Evolutionary conservation across 805 yeast genomes (phyloP), one percentile per base, ranked within the genome.

Genomic region (Saccharomycopsis malanga): DNA sequence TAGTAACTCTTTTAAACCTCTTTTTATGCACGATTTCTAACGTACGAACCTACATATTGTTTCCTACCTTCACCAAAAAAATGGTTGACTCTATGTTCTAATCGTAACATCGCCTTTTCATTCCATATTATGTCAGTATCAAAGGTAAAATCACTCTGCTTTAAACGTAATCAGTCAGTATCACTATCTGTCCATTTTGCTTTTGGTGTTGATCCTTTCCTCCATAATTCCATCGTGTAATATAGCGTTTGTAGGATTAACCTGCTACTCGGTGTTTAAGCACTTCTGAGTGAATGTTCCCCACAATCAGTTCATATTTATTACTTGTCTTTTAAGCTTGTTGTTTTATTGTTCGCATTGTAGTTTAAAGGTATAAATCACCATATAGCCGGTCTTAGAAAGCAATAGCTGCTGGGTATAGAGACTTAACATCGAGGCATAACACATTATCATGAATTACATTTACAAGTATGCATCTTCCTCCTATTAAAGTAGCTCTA

Each of bases 341-440:
- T 27, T 27, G 30, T 12, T 12, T 12, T 27, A 7, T 27, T 27
- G 12, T 12, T 27, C 30, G 12, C 12, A 27, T 27, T 27, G 30
- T 27, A 27, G 30, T 12, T 27, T 27, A 12, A 9, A 27, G 7
- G 7, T 27, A 12, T 27, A 27, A 7, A 27, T 23, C 12, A 24
- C 43, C 43, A 39, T 39, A 39, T n/a, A 34, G 43, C 24, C 24
- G 43, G 12, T 39, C 43, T 23, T 39, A 39, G 20, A 23, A 39
- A 6, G 43, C 43, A 32, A 39, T 39, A n/a, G 43, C 43, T 23
- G 43, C 43, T n/a, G 36, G 43, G 24, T 39, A 39, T 22, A 39
- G 24, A n/a, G 43, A 39, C 24, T 39, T 39, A 22, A 39, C 43
- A 39, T 23, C 43, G 21, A 39, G 24, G 15, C 43, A 39, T 27